These are phyloP conservation scores for Saccharomyces hybrid DNA, from an alignment of 1,139 yeast genomes.

Conservation along the genomic window DNA sequence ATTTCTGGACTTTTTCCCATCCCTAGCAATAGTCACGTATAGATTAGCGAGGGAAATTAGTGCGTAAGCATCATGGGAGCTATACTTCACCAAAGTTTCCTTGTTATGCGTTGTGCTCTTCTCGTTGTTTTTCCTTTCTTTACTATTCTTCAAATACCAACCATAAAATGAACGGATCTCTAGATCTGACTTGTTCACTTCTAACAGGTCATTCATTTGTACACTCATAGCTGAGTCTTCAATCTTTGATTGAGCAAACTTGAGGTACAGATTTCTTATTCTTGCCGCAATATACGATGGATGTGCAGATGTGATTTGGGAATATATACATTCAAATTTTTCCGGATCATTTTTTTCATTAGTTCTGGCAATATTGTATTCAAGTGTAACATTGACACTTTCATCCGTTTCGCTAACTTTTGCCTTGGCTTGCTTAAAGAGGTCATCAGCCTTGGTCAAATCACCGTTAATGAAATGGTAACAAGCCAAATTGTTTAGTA, in stretches of 20 bases:
- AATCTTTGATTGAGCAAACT: constrained; percentile 32
- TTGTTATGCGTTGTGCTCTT: constrained; percentile 79
- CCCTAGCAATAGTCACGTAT: constrained; percentile 78
- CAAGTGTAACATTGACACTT: constrained; percentile 41
- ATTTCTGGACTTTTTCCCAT: constrained; percentile 43
- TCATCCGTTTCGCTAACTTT: constrained; percentile 29
- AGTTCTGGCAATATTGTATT: constrained; percentile 58
- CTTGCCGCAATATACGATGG: constrained; percentile 76
- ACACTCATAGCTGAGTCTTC: constrained; percentile 28
- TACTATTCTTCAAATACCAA: constrained; percentile 65
- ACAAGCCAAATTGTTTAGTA: constrained; percentile 81
- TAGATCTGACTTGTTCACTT: constrained; percentile 51
- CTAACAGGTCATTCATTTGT: constrained; percentile 48
- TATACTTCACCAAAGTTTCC: constrained; percentile 71
- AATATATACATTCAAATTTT: constrained; percentile 39
- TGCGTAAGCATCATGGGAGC: constrained; percentile 86
- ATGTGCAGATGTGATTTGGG: constrained; percentile 45
- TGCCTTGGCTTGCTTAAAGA: constrained; percentile 47
- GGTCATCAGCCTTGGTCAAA: constrained; percentile 42
- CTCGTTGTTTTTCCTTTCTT: constrained; percentile 31
- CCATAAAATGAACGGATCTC: constrained; percentile 89
- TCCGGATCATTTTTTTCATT: constrained; percentile 39
- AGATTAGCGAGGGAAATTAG: constrained; percentile 84
- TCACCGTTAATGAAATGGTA: constrained; percentile 65
- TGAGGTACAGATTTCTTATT: constrained; percentile 58